phyloP scores from a whole-genome alignment of 2,329 filamentous ascomycete genomes.

The Peltaster fructicola region DNA sequence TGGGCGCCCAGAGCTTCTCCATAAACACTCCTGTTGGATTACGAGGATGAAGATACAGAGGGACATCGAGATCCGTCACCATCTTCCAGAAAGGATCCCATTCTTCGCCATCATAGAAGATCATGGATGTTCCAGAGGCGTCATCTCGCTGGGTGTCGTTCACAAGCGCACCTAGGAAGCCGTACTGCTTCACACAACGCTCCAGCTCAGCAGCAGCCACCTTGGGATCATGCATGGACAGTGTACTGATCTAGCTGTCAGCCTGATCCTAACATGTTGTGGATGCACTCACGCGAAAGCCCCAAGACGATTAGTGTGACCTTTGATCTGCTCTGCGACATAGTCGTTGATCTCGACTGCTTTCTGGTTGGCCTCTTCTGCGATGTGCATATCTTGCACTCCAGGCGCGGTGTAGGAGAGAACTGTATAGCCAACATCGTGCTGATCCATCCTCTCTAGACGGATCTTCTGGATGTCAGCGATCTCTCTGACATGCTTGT shows the following conservation, averaged over 20 bases:
- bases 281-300: conserved; percentile 22
- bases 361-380: conserved; percentile 25
- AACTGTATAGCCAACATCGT: conserved; percentile 31
- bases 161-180: conserved; percentile 20
- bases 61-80: conserved; percentile 41
- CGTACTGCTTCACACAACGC: conserved; percentile 34
- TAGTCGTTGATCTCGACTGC: conserved; percentile 32
- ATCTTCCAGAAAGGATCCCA: conserved; percentile 46
- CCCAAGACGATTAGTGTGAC: conserved; percentile 25
- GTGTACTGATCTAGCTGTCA: conserved; percentile 7
- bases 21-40: conserved; percentile 30
- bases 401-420: conserved; percentile 32
- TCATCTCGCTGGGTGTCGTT: conserved; percentile 35
- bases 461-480: conserved; percentile 28
- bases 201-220: conserved; percentile 34
- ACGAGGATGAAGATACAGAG: conserved; percentile 46
- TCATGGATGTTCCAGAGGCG: conserved; percentile 38
- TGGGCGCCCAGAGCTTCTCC: conserved; percentile 40
- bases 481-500: conserved; percentile 40
- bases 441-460: conserved; percentile 26
- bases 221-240: conserved; percentile 32
- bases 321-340: conserved; percentile 26
- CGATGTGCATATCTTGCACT: conserved; percentile 30
- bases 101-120: conserved; percentile 45
- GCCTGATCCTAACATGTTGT: too few species aligned